Base-by-base conservation (phyloP, 1,284 basidiomycete genomes). In the Naganishia albida region DNA sequence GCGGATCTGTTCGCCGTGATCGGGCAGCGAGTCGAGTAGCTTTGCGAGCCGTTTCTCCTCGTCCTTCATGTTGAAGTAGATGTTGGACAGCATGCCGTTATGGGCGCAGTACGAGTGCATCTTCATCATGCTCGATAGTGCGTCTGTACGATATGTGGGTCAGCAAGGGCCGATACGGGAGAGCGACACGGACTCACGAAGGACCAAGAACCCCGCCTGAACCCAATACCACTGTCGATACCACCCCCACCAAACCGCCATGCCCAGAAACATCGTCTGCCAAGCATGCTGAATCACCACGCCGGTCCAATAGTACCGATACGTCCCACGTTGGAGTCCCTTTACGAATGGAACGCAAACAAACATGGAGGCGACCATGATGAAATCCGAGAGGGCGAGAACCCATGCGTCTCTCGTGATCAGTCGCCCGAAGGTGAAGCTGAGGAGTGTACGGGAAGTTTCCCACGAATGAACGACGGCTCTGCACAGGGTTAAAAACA, bases 141-240 rank as follows among this genome's bases (percentile, higher is more conserved):
- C 69, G 52, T 80, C 77, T 78, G 64, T 0, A 30, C 18, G n/a
- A 44, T 52, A 20, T 46, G 46, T 34, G 23, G 10, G 10, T 20
- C 18, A 16, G 8, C 6, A 6, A 23, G 34, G 26, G 62, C 20
- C 34, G 7, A 52, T 15, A 13, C 46, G 48, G n/a, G 25, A 18
- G 10, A 46, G 26, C 43, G 6, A 13, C 16, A 42, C 25, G 2
- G 2, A 74, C 77, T 75, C 68, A 78, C 77, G 95, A n/a, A 98
- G 80, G 0, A 93, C 94, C 60, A 98, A 83, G 80, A 93, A 98
- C 8, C 94, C 94, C 0, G 92, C 92, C 77, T 99, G 95, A 1
- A 98, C 94, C 94, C 95, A 97, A 43, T 92, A 93, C 94, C 93
- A 98, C 71, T 93, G 85, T 62, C 91, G 88, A 44, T 78, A 74